These are phyloP conservation scores for Starmera quercuum DNA, from an alignment of 805 yeast genomes.

Conservation along the genomic window DNA sequence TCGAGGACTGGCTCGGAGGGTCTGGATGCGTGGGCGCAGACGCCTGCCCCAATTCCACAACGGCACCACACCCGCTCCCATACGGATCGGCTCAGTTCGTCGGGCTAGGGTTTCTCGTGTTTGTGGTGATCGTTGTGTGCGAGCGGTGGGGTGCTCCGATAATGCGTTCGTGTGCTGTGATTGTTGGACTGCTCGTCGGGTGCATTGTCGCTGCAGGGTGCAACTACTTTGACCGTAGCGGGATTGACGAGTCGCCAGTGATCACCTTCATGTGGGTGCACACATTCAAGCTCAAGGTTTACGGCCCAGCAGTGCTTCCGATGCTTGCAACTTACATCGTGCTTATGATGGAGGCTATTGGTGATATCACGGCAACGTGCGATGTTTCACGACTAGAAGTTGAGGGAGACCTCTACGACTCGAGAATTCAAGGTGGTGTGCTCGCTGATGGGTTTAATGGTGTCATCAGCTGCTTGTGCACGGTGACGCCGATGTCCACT, in stretches of 20 bases:
- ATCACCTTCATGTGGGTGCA: slow-evolving; percentile 84
- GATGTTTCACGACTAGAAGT: slow-evolving; percentile 85
- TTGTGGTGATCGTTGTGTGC: slow-evolving; percentile 60
- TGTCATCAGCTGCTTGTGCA: slow-evolving; percentile 65
- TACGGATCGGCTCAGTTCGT: slow-evolving; percentile 88
- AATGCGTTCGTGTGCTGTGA: slow-evolving; percentile 91
- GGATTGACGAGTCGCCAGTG: slow-evolving; percentile 66
- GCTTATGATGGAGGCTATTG: slow-evolving; percentile 88
- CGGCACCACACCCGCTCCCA: slow-evolving; percentile 47
- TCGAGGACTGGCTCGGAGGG: slow-evolving; percentile 86
- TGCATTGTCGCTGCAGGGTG: slow-evolving; percentile 90
- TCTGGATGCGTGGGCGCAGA: slow-evolving; percentile 46
- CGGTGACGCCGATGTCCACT: slow-evolving; percentile 84
- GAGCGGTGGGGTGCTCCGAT: slow-evolving; percentile 92
- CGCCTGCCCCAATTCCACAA: slow-evolving; percentile 40
- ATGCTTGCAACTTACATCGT: slow-evolving; percentile 77
- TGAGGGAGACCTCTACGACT: slow-evolving; percentile 74
- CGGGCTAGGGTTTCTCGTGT: slow-evolving; percentile 84
- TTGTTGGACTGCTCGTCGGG: slow-evolving; percentile 76
- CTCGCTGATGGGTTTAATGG: slow-evolving; percentile 86
- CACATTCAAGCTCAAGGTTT: slow-evolving; percentile 67
- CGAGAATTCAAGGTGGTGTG: slow-evolving; percentile 89
- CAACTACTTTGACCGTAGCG: slow-evolving; percentile 60
- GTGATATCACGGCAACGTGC: slow-evolving; percentile 90
- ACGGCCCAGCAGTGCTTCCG: slow-evolving; percentile 84